Percentiles rank a stretch among this genome's conserved stretches.
Conservation (phyloP, 768 basidiomycete species). For the Heimioporus sp. region DNA sequence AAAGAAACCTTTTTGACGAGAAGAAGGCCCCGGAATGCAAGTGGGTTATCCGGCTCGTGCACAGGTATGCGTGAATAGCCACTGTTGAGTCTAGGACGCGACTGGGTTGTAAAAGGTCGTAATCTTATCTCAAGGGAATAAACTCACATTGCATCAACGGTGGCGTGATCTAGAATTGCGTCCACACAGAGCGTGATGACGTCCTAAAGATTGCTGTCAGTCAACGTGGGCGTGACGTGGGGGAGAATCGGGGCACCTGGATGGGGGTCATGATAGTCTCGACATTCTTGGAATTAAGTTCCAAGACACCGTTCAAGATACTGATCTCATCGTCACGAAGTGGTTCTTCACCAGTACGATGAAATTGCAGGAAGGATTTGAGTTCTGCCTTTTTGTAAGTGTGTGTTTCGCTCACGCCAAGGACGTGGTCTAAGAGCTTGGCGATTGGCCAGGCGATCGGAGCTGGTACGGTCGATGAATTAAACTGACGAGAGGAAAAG, state of each 20-base stretch:
- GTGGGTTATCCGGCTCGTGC: constrained; percentile 65
- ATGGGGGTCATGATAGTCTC: constrained; percentile 83
- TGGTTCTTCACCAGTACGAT: constrained; percentile 70
- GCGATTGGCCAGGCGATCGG: constrained; percentile 76
- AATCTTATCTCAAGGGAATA: neutral
- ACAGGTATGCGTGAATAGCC: constrained; percentile 94
- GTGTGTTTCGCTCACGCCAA: constrained; percentile 69
- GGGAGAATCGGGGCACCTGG: constrained; percentile 40
- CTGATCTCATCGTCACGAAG: constrained; percentile 79
- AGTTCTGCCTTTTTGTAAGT: constrained; percentile 85
- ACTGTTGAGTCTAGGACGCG: constrained; percentile 51
- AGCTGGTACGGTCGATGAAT: constrained; percentile 35
- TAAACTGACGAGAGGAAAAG: neutral
- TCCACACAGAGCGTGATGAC: constrained; percentile 79
- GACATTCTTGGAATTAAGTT: constrained; percentile 73
- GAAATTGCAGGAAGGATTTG: constrained; percentile 77
- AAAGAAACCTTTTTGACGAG: constrained; percentile 71
- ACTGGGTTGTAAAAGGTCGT: constrained; percentile 8
- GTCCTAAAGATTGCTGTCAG: constrained; percentile 41
- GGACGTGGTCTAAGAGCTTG: constrained; percentile 73
- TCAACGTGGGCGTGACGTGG: neutral
- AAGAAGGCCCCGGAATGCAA: constrained; percentile 77
- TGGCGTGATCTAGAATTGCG: constrained; percentile 72
- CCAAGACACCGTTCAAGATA: constrained; percentile 77
- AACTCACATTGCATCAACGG: constrained; percentile 72